Conservation (phyloP, 331 rosid genomes). For the Spiraea crenata region DNA sequence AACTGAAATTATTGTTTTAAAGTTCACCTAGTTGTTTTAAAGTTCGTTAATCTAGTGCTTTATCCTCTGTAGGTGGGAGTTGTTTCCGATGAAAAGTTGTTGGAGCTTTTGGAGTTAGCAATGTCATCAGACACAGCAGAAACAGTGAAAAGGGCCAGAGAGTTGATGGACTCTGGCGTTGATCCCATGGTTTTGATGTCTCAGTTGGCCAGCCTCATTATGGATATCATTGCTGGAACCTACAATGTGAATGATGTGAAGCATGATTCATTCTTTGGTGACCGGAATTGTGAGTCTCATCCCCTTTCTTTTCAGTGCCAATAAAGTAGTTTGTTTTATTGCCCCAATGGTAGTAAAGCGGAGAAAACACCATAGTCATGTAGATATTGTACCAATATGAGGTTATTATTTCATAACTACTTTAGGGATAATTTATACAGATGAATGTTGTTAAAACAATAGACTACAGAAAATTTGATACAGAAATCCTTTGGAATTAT, state of each 20-base stretch:
- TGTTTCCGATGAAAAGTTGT: constrained; percentile 89
- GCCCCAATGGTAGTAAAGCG: not conserved
- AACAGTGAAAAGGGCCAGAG: constrained; percentile 95
- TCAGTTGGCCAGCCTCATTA: constrained; percentile 91
- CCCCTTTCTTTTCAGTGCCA: constrained; percentile 23
- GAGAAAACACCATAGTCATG: constrained; percentile 7
- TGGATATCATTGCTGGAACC: constrained; percentile 98
- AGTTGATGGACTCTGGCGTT: constrained; percentile 93
- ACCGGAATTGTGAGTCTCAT: constrained; percentile 70
- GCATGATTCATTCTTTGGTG: constrained; percentile 54
- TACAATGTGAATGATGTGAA: constrained; percentile 58
- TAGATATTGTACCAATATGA: not conserved
- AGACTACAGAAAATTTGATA: constrained; percentile 10
- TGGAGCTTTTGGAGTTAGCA: constrained; percentile 96
- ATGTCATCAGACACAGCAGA: constrained; percentile 96
- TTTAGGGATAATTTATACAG: not conserved
- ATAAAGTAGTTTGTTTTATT: constrained; percentile 2
- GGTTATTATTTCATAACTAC: constrained; percentile 9
- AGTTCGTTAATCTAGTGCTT: constrained; percentile 24
- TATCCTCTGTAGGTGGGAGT: constrained; percentile 77
- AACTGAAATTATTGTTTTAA: not conserved
- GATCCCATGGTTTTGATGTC: constrained; percentile 98
- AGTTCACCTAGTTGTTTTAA: not conserved
- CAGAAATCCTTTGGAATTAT: not conserved
- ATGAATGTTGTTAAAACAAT: constrained; percentile 1